These are phyloP conservation scores for Aureobasidium pullulans DNA, from an alignment of 2,329 filamentous ascomycete genomes.

Conservation along the genomic window DNA sequence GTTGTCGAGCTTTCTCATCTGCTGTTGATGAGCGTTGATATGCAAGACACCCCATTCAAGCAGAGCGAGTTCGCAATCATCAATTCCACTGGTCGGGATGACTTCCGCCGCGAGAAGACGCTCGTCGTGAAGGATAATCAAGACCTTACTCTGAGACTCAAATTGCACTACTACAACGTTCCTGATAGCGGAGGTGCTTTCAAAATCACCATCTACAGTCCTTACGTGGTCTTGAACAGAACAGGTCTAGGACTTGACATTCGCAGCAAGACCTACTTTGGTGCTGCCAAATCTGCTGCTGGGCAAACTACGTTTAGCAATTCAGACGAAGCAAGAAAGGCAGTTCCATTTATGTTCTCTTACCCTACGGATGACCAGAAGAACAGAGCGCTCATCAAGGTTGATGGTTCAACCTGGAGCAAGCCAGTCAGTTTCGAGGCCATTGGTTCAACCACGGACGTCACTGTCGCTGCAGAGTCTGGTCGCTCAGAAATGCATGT, in stretches of 20 bases:
- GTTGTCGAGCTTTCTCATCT: conserved; percentile 94
- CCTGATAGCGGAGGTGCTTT: conserved; percentile 93
- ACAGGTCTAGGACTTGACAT: conserved; percentile 85
- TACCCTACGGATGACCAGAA: conserved; percentile 81
- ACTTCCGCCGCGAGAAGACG: conserved; percentile 76
- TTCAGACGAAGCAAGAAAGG: conserved; percentile 57
- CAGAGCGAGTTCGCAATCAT: conserved; percentile 96
- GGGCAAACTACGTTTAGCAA: conserved; percentile 62
- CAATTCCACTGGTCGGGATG: conserved; percentile 79
- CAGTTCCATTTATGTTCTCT: conserved; percentile 92
- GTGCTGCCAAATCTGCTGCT: conserved; percentile 73
- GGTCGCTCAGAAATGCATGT: conserved; percentile 78
- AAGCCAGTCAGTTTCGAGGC: conserved; percentile 97
- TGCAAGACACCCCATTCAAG: conserved; percentile 94
- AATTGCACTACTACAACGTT: conserved; percentile 82
- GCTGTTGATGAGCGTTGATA: conserved; percentile 83
- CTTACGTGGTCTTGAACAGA: conserved; percentile 91
- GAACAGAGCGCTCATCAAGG: conserved; percentile 80
- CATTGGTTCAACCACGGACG: conserved; percentile 85
- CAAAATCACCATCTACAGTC: conserved; percentile 89
- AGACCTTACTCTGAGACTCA: conserved; percentile 70
- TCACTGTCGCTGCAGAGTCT: conserved; percentile 67
- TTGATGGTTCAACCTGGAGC: conserved; percentile 90
- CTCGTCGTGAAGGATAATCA: conserved; percentile 79
- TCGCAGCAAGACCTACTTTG: conserved; percentile 80